These are phyloP conservation scores for Parachaetomium inaequale DNA, from an alignment of 495 filamentous ascomycete genomes.

Conservation along the genomic window DNA sequence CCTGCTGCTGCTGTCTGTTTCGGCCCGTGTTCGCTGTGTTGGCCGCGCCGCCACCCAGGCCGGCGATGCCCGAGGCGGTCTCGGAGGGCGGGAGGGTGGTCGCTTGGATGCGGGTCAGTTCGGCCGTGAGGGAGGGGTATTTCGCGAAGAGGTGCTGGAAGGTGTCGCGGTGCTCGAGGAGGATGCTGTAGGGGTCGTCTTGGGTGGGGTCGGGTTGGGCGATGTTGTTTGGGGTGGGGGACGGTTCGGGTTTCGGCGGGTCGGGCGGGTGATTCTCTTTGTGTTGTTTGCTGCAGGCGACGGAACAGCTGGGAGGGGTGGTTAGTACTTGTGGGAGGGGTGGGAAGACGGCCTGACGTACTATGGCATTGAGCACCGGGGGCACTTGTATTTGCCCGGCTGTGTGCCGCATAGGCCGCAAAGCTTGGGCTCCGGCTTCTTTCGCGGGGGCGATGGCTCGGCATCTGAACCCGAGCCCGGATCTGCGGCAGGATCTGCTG, in stretches of 20 bases:
- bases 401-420: conserved; percentile 60
- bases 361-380: conserved; percentile 60
- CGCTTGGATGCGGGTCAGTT: conserved; percentile 51
- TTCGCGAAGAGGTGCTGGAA: conserved; percentile 50
- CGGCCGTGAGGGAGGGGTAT: conserved; percentile 50
- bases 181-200: conserved; percentile 34
- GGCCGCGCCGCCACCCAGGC: neutral
- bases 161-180: conserved; percentile 41
- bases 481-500: conserved; percentile 10
- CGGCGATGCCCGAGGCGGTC: neutral
- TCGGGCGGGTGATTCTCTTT: conserved; percentile 43
- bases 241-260: conserved; percentile 10
- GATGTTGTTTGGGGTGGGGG: conserved; percentile 1
- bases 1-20: conserved; percentile 30
- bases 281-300: conserved; percentile 64
- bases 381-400: conserved; percentile 62
- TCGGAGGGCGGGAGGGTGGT: conserved; percentile 44
- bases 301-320: conserved; percentile 56
- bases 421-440: conserved; percentile 22
- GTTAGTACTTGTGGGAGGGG: conserved; percentile 6
- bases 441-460: conserved; percentile 8
- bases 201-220: conserved; percentile 3
- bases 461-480: neutral
- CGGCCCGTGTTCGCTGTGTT: conserved; percentile 1
- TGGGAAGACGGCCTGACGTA: conserved; percentile 34